These are phyloP conservation scores for Neurospora intermedia DNA, from an alignment of 495 filamentous ascomycete genomes.

Conservation along the genomic window DNA sequence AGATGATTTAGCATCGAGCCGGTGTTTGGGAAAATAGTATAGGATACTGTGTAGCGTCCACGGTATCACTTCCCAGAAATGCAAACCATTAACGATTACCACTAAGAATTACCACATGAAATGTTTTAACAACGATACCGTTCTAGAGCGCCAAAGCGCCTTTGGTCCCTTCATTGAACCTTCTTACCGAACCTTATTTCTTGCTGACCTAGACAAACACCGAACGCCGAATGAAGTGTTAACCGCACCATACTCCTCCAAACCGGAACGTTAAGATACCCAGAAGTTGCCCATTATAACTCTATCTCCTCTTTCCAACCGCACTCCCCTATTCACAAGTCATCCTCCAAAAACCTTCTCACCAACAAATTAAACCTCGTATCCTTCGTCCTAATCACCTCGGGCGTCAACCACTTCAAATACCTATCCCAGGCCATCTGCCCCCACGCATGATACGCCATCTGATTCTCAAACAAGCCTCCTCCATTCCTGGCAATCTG, in stretches of 20 bases:
- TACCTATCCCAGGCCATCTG: slow-evolving; percentile 35
- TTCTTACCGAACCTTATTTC: background rate
- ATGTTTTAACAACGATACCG: background rate
- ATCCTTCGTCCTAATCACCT: slow-evolving; percentile 22
- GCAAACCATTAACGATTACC: no score
- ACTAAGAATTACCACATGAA: no score
- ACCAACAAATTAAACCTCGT: slow-evolving; percentile 38
- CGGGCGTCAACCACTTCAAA: slow-evolving; percentile 29
- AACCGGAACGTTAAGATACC: background rate
- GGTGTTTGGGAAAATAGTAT: background rate
- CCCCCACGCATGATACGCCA: slow-evolving; percentile 38
- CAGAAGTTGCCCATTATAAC: background rate
- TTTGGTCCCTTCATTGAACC: background rate
- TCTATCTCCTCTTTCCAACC: background rate
- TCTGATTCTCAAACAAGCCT: slow-evolving; percentile 31
- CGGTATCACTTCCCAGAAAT: background rate
- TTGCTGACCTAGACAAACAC: background rate
- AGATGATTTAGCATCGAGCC: background rate
- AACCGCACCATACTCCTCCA: background rate
- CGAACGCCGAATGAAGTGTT: background rate
- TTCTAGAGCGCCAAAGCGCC: background rate
- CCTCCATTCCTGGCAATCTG: slow-evolving; percentile 29
- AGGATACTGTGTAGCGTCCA: background rate
- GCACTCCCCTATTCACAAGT: slow-evolving; percentile 10
- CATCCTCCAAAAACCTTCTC: slow-evolving; percentile 33